Percentiles rank a stretch among this genome's conserved stretches.
These are phyloP conservation scores for Coemansia sp. DNA, from an alignment of 192 early-diverging fungal genomes.

Conservation along the genomic window DNA sequence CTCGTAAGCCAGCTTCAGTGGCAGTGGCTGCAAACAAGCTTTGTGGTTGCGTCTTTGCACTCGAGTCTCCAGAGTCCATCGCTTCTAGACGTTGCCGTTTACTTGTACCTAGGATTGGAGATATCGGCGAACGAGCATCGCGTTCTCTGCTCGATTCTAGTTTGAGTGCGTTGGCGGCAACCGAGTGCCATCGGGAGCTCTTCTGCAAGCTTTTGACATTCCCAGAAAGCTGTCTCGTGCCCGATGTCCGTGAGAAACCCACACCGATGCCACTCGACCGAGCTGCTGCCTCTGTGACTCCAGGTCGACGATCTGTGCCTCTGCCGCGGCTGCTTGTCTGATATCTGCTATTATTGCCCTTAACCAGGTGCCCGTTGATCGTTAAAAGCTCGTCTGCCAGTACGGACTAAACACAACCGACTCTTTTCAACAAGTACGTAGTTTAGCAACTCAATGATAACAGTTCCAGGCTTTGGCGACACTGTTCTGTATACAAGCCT, in stretches of 20 bases:
- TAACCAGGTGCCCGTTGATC: not conserved
- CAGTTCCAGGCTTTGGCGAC: not conserved
- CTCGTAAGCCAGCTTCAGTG: not conserved
- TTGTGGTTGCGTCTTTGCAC: not conserved
- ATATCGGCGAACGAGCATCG: constrained; percentile 3
- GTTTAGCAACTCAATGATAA: not conserved
- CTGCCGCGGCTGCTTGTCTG: not conserved
- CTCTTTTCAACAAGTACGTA: not conserved
- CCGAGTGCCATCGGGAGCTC: not conserved
- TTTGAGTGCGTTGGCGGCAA: not conserved
- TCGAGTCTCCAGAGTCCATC: not conserved
- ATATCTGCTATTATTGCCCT: not conserved
- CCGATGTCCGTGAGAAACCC: not conserved
- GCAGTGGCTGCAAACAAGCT: not conserved
- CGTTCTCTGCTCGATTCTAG: not conserved
- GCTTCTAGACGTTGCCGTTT: constrained; percentile 3
- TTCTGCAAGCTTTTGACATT: not conserved
- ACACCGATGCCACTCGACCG: not conserved
- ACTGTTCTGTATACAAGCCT: not conserved
- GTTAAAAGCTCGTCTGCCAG: not conserved
- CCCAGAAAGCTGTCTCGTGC: not conserved
- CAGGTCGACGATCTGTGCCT: not conserved
- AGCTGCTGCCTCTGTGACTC: not conserved
- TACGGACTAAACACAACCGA: not conserved
- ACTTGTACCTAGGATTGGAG: not conserved